These are phyloP conservation scores for Raffaelea ambrosiae DNA, from an alignment of 2,329 filamentous ascomycete genomes.

Conservation along the genomic window DNA sequence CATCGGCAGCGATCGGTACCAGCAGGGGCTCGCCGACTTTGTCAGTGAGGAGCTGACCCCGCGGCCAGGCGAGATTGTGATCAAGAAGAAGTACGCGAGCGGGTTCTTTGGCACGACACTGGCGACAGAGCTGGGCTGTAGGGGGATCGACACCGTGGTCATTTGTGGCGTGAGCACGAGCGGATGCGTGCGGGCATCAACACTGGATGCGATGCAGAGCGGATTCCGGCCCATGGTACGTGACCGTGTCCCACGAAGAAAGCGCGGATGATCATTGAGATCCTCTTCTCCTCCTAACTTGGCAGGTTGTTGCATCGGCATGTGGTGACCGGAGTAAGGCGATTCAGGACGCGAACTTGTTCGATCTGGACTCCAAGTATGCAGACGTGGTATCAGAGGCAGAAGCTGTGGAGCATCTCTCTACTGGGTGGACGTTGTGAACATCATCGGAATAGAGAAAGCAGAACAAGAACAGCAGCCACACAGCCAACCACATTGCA, in stretches of 20 bases:
- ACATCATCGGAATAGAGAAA: background rate
- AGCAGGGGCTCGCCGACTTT: constrained; percentile 27
- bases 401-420: constrained; percentile 29
- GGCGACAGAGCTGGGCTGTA: constrained; percentile 26
- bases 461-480: too few species aligned
- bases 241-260: too few species aligned
- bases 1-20: constrained; percentile 21
- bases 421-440: constrained; percentile 23
- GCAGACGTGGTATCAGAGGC: constrained; percentile 33
- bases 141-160: constrained; percentile 31
- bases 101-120: constrained; percentile 37
- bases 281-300: too few species aligned
- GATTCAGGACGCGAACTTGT: constrained; percentile 12
- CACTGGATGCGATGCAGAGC: constrained; percentile 27
- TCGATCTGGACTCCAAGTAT: constrained; percentile 28
- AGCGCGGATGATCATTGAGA: constrained; percentile 6
- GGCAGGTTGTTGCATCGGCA: constrained; percentile 34
- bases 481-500: too few species aligned
- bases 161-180: constrained; percentile 38
- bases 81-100: constrained; percentile 35
- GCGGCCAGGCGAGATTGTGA: constrained; percentile 21
- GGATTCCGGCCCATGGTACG: constrained; percentile 24
- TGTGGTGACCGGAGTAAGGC: constrained; percentile 27
- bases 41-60: constrained; percentile 28
- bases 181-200: constrained; percentile 34